A percentile compares a stretch with the other conserved stretches of the same genome.
Conservation (phyloP, 768 basidiomycete genomes). For the Tylopilus sp. region DNA sequence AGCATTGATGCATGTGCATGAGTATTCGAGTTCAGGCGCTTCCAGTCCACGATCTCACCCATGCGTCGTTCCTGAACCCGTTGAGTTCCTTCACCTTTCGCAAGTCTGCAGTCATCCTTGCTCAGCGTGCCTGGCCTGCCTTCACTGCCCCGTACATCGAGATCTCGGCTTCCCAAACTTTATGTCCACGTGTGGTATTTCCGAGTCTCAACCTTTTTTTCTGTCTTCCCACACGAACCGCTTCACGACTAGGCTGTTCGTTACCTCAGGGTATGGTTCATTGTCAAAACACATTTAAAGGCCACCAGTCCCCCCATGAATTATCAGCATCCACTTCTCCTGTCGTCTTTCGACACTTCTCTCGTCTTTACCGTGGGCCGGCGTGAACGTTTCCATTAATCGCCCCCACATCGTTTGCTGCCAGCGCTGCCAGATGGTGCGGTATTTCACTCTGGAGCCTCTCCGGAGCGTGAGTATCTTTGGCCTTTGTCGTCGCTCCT, state of each 20-base stretch:
- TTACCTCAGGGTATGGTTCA: conserved; percentile 7
- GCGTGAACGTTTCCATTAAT: conserved; percentile 59
- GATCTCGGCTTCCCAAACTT: conserved; percentile 18
- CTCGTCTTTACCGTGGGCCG: conserved; percentile 12
- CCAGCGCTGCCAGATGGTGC: conserved; percentile 68
- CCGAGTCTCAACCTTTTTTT: background rate
- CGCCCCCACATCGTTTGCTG: conserved; percentile 78
- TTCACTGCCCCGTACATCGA: conserved; percentile 21
- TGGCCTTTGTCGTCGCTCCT: conserved; percentile 5
- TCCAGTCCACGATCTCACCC: too few relatives aligned
- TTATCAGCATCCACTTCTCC: conserved; percentile 13
- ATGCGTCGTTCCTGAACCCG: too few relatives aligned
- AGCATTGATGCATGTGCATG: too few relatives aligned
- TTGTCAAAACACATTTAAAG: conserved; percentile 25
- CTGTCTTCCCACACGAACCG: conserved; percentile 4
- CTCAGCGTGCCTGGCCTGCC: too few relatives aligned
- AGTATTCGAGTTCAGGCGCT: too few relatives aligned
- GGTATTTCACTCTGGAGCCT: conserved; percentile 80
- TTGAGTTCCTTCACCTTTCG: too few relatives aligned
- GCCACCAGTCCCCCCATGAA: background rate
- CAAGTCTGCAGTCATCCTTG: too few relatives aligned
- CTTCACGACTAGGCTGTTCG: conserved; percentile 5
- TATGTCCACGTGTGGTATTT: conserved; percentile 10
- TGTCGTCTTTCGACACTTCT: conserved; percentile 17
- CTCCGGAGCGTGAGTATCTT: too few relatives aligned